Base-by-base conservation (phyloP, 2,329 filamentous ascomycete species). In the Ploettnerulaceae sp. region DNA sequence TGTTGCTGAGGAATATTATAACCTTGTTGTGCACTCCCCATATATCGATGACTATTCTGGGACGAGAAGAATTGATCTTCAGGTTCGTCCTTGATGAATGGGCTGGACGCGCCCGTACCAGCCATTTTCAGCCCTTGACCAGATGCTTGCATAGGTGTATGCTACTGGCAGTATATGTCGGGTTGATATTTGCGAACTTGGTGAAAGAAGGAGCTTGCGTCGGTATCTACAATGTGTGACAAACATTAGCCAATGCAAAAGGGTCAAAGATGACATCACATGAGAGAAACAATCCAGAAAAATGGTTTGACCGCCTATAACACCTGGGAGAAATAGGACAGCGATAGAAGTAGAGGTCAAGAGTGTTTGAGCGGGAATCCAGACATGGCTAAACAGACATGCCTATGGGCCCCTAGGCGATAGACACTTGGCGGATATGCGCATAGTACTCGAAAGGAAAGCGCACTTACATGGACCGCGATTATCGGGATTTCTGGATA, bases 31-130 rank as follows among this genome's bases (percentile, higher is more conserved):
- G 46, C 44, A 24, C 51, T 47, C 31, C 56, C 56, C 53, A 64
- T 62, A 55, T 52, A 62, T 56, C 60, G 55, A 41, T 59, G 57
- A 43, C 60, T 58, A 47, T 57, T 61, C 47, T 55, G 49, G 11
- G 55, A 55, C 41, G 57, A 49, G 67, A 75, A 82, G 58, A 70
- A 69, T 61, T 76, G 75, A 53, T 84, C 79, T 66, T 83, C 76
- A 51, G 78, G 75, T 64, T 85, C 80, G 67, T 76, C 74, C 70
- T 86, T 85, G 67, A 86, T 84, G 66, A 74, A 84, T 44, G 79
- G 75, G 61, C 74, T 72, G 49, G 62, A 64, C 50, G 60, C 57
- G 52, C 62, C 62, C 51, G 61, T 64, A 40, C 61, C 60, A 57
- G 62, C 60, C 62, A 64, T 64, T 41, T 57, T 60, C 44, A 51